Conservation (phyloP, 768 basidiomycete genomes). For the Tulasnella sp. region DNA sequence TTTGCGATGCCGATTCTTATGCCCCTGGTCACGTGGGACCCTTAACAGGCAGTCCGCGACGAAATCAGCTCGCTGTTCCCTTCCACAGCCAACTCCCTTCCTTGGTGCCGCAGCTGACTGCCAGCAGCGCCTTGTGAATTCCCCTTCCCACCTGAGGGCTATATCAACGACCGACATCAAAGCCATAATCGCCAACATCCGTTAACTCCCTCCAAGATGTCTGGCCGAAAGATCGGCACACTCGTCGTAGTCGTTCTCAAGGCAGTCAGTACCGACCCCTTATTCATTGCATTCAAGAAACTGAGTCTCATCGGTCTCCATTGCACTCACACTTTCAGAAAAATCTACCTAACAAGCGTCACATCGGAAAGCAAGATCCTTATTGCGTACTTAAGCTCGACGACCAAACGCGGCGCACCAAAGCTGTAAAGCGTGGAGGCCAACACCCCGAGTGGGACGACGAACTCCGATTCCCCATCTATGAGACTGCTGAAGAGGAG, state of each 20-base stretch:
- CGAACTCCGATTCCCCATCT: conserved; percentile 87
- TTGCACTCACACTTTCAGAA: conserved; percentile 46
- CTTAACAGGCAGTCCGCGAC: conserved; percentile 2
- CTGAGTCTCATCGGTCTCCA: conserved; percentile 4
- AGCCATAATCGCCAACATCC: background rate
- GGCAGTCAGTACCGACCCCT: conserved; percentile 56
- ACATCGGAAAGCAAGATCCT: conserved; percentile 96
- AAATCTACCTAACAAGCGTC: conserved; percentile 84
- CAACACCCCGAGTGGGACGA: conserved; percentile 99
- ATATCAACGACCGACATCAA: background rate
- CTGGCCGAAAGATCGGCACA: conserved; percentile 65
- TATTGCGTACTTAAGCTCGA: conserved; percentile 80
- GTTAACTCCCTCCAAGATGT: conserved; percentile 4
- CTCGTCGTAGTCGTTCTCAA: conserved; percentile 90
- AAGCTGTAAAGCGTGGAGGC: conserved; percentile 92
- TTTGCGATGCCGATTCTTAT: background rate
- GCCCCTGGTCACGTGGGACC: background rate
- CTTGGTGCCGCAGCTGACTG: conserved; percentile 5
- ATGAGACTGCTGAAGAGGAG: conserved; percentile 66
- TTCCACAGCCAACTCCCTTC: background rate
- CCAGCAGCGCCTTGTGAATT: background rate
- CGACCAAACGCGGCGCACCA: conserved; percentile 80
- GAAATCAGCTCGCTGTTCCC: background rate
- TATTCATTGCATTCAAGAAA: background rate
- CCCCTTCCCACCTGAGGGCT: background rate